These are phyloP conservation scores for Saitoella complicata DNA, from an alignment of 805 yeast genomes.

Conservation along the genomic window DNA sequence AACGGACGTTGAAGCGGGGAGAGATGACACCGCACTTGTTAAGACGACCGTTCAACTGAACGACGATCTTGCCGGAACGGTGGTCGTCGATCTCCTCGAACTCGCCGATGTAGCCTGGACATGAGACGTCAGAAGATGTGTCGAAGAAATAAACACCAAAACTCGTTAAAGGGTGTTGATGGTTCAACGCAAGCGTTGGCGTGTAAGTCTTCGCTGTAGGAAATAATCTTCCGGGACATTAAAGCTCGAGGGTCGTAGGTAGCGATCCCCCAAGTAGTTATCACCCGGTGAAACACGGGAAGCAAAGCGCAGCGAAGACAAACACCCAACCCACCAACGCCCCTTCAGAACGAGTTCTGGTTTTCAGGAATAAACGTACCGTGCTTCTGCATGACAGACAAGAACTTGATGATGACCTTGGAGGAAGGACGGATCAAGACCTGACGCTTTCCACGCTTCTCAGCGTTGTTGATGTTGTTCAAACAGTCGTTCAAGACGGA, in stretches of 20 bases:
- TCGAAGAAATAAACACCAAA: constrained; percentile 23
- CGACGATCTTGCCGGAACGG: constrained; percentile 96
- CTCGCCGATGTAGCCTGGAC: constrained; percentile 75
- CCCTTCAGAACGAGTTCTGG: background rate
- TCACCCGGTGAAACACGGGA: constrained; percentile 55
- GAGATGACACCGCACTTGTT: constrained; percentile 98
- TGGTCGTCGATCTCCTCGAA: constrained; percentile 97
- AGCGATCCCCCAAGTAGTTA: constrained; percentile 79
- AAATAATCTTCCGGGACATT: constrained; percentile 77
- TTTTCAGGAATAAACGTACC: constrained; percentile 36
- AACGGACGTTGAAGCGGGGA: constrained; percentile 96
- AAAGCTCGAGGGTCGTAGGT: constrained; percentile 93
- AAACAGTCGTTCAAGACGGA: constrained; percentile 98
- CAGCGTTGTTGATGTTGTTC: constrained; percentile 97
- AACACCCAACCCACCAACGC: background rate
- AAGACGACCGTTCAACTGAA: constrained; percentile 92
- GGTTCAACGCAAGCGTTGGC: constrained; percentile 17
- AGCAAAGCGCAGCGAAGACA: constrained; percentile 4
- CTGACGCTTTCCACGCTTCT: constrained; percentile 98
- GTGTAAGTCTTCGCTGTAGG: constrained; percentile 21
- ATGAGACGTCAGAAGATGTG: constrained; percentile 4
- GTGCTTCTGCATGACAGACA: constrained; percentile 94
- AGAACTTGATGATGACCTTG: constrained; percentile 93
- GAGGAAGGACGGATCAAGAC: constrained; percentile 96
- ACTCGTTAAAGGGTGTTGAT: background rate